Base-by-base conservation (phyloP, 768 basidiomycete genomes). In the Auricularia sp. region DNA sequence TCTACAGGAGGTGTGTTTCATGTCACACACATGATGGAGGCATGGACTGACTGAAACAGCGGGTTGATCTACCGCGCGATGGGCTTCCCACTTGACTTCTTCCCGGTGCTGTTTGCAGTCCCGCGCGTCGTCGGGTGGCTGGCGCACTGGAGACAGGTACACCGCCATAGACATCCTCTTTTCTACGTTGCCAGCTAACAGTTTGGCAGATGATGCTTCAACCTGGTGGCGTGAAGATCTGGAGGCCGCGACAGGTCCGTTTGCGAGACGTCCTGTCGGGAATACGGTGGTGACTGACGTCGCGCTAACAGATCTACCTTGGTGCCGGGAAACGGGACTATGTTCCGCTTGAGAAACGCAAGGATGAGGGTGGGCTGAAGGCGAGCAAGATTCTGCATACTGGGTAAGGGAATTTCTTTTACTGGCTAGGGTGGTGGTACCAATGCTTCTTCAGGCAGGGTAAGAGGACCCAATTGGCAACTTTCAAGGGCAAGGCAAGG, bases 21-120 rank as follows among this genome's bases (percentile, higher is more conserved):
- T 39, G 29, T 39, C 51, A 29, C 2, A 29, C 18, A 23, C 39
- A 14, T 61, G 42, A n/a, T 18, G 6, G 29, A 53, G 36, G 23
- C 64, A 63, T 68, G 33, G 61, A 33, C 36, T 14, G 39, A 36
- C 53, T 63, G 39, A 36, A 60, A 63, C 68, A 93, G 91, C 68
- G 91, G 91, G 7, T 74, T 94, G 64, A 94, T 95, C 69, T 95
- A 95, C 74, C 88, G 91, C 61, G 90, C 90, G 23, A 93, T 93
- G 91, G 91, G 93, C 54, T 95, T 95, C 82, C 93, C 93, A 1
- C 81, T 90, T 68, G 93, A 96, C 76, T 95, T 90, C 75, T 95
- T 94, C 85, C 93, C 93, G 0, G 93, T 96, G 23, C 77, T 96
- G 36, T 96, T 96, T 71, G 92, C 87, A 21, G 92, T 96, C 2